phyloP scores from a whole-genome alignment of 345 rosid genomes.

The Populus nigra region DNA sequence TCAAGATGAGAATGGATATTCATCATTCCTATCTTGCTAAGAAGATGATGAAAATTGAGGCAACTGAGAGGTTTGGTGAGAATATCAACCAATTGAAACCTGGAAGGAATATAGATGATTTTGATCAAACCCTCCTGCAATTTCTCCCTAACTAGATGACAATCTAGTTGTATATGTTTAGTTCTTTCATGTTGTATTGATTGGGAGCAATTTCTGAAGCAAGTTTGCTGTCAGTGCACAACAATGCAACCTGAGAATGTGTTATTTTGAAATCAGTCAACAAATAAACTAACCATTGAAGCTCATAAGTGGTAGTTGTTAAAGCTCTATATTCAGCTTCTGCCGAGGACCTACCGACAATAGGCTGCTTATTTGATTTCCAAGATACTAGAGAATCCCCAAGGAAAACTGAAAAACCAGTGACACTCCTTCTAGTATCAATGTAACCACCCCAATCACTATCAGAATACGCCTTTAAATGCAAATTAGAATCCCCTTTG shows the following conservation, averaged over 20 bases:
- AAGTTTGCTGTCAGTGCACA: background rate
- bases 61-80: too few relatives aligned
- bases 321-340: background rate
- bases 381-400: background rate
- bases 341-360: background rate
- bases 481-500: too few relatives aligned
- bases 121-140: background rate
- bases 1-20: too few relatives aligned
- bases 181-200: background rate
- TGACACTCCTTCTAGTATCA: background rate
- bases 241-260: too few relatives aligned
- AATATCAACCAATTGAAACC: too few relatives aligned
- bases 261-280: background rate
- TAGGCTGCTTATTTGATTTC: background rate
- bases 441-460: background rate
- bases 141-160: background rate
- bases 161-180: background rate
- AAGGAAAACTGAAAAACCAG: background rate
- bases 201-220: background rate
- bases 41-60: too few relatives aligned
- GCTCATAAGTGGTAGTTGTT: background rate
- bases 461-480: background rate
- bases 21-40: too few relatives aligned
- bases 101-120: too few relatives aligned
- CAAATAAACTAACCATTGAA: background rate